Base-by-base conservation (phyloP, 208 protist species). In the Trypanosoma conorhini region DNA sequence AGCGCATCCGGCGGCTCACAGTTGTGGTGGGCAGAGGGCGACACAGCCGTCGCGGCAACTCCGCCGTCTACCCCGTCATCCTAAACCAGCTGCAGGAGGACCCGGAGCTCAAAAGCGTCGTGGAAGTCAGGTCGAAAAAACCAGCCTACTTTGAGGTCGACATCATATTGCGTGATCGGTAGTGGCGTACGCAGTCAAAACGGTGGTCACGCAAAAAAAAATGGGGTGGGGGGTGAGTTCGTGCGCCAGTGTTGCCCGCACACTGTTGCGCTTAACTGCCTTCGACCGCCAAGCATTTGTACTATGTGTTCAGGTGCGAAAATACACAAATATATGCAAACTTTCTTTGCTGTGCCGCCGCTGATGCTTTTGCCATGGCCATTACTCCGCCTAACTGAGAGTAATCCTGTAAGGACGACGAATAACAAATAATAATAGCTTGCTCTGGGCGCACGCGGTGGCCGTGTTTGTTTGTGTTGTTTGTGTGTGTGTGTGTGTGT, bases 11-110 rank as follows among this genome's bases (percentile, higher is more conserved):
- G 12, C 54, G 48, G 0, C 70, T 95, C 28, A 83, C 62, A 26
- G 81, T 95, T 64, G 80, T 95, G 33, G 63, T 83, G 5, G 89
- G 89, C 21, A 55, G 78, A 56, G 89, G 87, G 12, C 62, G 74
- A n/a, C 89, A 95, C 79, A 95, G 87, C 72, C 71, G 65, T 28
- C 46, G 70, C 33, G 87, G 85, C 5, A 52, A 82, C 44, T 67
- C 79, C 24, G 72, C 57, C 0, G 61, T 95, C 3, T 81, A 82
- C 51, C 65, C 70, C 13, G 55, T 67, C 0, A 69, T 91, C 19
- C 57, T 79, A 28, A 60, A 84, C 4, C 65, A 80, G 28, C 62
- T 93, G 48, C 31, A 79, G 42, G 59, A 69, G 0, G 83, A 91
- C 63, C 33, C 80, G 5, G 72, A 75, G 51, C 61, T 93, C 9